Evolutionary conservation across 2,329 filamentous ascomycete genomes (phyloP).

Genomic region (Hypomyces rosellus): DNA sequence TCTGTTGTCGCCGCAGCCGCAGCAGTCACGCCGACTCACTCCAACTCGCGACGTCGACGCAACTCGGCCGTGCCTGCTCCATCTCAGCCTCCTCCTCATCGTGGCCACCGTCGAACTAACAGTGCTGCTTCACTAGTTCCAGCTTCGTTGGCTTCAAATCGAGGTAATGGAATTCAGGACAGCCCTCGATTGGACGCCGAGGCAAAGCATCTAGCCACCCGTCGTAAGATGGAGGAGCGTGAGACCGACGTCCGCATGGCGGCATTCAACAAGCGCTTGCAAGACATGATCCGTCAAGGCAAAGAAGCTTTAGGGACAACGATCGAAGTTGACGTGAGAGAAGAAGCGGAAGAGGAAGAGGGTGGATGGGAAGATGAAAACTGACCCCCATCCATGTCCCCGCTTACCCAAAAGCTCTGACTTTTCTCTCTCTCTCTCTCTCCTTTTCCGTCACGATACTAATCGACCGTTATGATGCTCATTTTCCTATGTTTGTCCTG

Average conservation of each 20-base stretch:
- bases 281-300: constrained; percentile 84
- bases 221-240: constrained; percentile 64
- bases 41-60: constrained; percentile 13
- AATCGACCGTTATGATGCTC: neutral
- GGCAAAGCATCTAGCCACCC: constrained; percentile 66
- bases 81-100: constrained; percentile 1
- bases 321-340: constrained; percentile 52
- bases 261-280: constrained; percentile 70
- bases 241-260: constrained; percentile 74
- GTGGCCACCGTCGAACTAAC: constrained; percentile 37
- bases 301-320: constrained; percentile 76
- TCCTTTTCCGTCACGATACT: neutral
- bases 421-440: neutral
- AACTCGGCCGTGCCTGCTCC: constrained; percentile 5
- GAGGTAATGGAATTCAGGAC: constrained; percentile 15
- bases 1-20: constrained; percentile 16
- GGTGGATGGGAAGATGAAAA: constrained; percentile 22
- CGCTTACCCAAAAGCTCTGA: neutral
- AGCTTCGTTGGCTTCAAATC: constrained; percentile 35
- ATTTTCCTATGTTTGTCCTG: neutral
- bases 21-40: constrained; percentile 14
- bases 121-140: constrained; percentile 24
- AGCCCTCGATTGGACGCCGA: constrained; percentile 56
- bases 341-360: constrained; percentile 33
- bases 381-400: neutral